phyloP scores from a whole-genome alignment of 805 yeast genomes.

The Sugiyamaella mastotermitis region DNA sequence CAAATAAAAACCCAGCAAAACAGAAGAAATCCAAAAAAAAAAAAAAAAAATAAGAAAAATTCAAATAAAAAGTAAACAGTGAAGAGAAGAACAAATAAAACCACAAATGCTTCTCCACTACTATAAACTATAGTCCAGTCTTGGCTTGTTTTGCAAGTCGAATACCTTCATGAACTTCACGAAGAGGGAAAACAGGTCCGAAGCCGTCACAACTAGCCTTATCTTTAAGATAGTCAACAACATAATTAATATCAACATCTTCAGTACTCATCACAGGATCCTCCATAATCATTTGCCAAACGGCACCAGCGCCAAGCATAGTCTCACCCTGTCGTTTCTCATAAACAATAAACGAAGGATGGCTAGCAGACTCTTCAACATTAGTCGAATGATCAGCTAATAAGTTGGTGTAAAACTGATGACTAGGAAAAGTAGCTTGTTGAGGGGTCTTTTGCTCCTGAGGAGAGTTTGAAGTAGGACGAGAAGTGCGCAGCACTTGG shows the following conservation, averaged over 20 bases:
- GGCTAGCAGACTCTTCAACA: conserved; percentile 10
- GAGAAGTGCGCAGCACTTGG: conserved; percentile 41
- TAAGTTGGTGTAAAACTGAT: conserved; percentile 15
- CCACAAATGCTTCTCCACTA: not conserved
- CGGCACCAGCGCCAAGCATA: conserved; percentile 66
- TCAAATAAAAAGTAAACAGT: conserved; percentile 1
- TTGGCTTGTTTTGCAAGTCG: conserved; percentile 10
- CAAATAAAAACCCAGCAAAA: not conserved
- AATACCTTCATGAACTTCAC: conserved; percentile 20
- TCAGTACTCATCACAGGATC: conserved; percentile 27
- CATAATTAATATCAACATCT: conserved; percentile 48
- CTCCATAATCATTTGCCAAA: conserved; percentile 71
- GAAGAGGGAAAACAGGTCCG: conserved; percentile 39
- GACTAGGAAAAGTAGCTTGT: conserved; percentile 18
- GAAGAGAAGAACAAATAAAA: not conserved
- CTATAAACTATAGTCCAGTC: not conserved
- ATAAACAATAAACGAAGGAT: conserved; percentile 16
- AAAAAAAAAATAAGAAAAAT: conserved; percentile 1
- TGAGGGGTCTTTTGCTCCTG: conserved; percentile 3
- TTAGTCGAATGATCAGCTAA: conserved; percentile 10
- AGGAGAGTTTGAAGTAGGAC: conserved; percentile 7
- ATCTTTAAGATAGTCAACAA: conserved; percentile 59
- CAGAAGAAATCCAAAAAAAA: not conserved
- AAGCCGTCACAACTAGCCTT: conserved; percentile 71
- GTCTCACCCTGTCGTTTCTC: conserved; percentile 34